A percentile compares a stretch with the other conserved stretches of the same genome.
phyloP scores from a whole-genome alignment of 805 yeast species.

The Kregervanrija pseudodelftensis region DNA sequence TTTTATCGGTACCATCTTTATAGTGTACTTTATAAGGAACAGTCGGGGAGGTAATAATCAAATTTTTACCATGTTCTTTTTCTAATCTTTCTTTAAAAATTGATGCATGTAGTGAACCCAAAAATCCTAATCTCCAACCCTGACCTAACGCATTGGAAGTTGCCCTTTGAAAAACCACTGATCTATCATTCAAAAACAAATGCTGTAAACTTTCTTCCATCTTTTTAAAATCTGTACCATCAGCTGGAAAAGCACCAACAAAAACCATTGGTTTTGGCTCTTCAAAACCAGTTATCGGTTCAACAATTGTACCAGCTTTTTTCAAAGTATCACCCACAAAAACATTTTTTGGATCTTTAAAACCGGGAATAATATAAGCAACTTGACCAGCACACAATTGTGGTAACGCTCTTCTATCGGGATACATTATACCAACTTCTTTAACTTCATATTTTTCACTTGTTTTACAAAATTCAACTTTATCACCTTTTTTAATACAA shows the following conservation, averaged over 20 bases:
- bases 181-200: conserved; percentile 83
- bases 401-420: conserved; percentile 66
- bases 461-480: conserved; percentile 71
- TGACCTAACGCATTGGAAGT: conserved; percentile 92
- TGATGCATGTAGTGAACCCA: conserved; percentile 92
- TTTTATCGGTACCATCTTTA: conserved; percentile 53
- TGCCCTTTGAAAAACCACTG: conserved; percentile 83
- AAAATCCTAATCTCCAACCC: conserved; percentile 95
- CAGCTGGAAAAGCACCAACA: conserved; percentile 96
- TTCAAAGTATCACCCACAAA: conserved; percentile 86
- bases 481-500: conserved; percentile 61
- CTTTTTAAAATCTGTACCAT: conserved; percentile 81
- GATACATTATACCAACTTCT: conserved; percentile 94
- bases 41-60: conserved; percentile 91
- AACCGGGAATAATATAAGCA: conserved; percentile 91
- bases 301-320: conserved; percentile 51
- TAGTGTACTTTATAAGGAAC: conserved; percentile 83
- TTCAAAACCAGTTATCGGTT: conserved; percentile 89
- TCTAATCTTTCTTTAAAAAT: conserved; percentile 89
- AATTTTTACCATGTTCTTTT: conserved; percentile 88
- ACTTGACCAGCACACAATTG: conserved; percentile 82
- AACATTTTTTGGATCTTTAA: conserved; percentile 82
- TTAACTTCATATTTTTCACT: conserved; percentile 73
- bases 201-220: conserved; percentile 88
- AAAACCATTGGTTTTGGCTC: conserved; percentile 98